Evolutionary conservation across 148 eudicot genomes (phyloP).

Genomic region (Persicaria maculosa): DNA sequence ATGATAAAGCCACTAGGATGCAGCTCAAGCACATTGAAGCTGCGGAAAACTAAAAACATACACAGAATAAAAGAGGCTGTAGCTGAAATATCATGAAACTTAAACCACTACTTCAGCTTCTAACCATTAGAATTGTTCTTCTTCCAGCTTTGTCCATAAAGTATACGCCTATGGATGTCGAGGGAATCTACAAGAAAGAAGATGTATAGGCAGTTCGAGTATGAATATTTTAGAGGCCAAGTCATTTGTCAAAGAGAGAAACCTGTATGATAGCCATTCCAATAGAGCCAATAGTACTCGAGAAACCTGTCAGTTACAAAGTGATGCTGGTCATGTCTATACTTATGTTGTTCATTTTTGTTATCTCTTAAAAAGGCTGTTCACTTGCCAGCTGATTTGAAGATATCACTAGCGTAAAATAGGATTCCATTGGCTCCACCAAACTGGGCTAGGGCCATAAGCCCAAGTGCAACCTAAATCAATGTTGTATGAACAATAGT

Average conservation of each 20-base stretch:
- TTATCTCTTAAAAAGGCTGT: too few relatives aligned
- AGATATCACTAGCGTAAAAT: slow-evolving; percentile 21
- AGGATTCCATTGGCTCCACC: slow-evolving; percentile 22
- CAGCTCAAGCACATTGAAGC: slow-evolving; percentile 6
- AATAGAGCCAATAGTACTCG: slow-evolving; percentile 20
- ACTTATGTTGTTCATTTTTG: neutral
- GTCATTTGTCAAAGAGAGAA: neutral
- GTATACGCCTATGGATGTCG: slow-evolving; percentile 26
- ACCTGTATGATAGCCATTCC: slow-evolving; percentile 28
- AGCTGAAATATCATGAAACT: neutral
- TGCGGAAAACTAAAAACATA: slow-evolving; percentile 8
- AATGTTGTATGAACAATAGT: neutral
- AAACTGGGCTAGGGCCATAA: slow-evolving; percentile 17
- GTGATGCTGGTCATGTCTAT: neutral
- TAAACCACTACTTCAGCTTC: neutral
- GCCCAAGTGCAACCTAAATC: slow-evolving; percentile 30
- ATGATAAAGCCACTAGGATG: slow-evolving; percentile 11
- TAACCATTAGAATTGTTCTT: slow-evolving; percentile 41
- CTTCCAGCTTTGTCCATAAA: slow-evolving; percentile 45
- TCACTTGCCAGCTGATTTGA: slow-evolving; percentile 25
- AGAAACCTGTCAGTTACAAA: slow-evolving; percentile 18
- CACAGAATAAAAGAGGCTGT: neutral
- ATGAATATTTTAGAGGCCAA: neutral
- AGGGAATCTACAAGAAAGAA: slow-evolving; percentile 29
- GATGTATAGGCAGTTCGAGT: neutral